These are phyloP conservation scores for Eucalyptus sp. DNA, from an alignment of 345 rosid species.

Conservation along the genomic window DNA sequence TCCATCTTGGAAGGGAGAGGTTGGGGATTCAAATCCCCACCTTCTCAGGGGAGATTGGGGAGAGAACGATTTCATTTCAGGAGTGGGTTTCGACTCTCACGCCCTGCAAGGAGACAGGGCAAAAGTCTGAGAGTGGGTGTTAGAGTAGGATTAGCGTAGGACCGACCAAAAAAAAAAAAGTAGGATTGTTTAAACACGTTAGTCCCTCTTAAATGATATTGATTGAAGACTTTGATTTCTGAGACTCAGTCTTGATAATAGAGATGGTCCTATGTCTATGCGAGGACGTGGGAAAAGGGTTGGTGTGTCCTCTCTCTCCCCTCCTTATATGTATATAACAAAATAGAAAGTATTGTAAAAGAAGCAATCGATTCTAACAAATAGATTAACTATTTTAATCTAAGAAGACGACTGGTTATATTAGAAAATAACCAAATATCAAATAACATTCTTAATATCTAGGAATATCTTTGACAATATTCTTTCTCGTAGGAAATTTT, in stretches of 20 bases:
- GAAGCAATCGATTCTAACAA: not conserved
- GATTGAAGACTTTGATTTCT: not conserved
- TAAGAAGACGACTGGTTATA: not conserved
- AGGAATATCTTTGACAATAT: not conserved
- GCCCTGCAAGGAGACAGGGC: too few species aligned
- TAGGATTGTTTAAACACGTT: not conserved
- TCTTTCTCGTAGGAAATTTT: not conserved
- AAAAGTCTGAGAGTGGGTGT: too few species aligned
- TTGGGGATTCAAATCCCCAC: too few species aligned
- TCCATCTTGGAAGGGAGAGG: too few species aligned
- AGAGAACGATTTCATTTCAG: too few species aligned
- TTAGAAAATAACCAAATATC: not conserved
- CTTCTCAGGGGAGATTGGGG: too few species aligned
- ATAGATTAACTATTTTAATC: not conserved
- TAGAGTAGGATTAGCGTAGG: too few species aligned
- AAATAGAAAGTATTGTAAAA: not conserved
- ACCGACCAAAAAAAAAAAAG: too few species aligned
- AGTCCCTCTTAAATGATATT: not conserved
- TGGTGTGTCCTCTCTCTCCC: not conserved
- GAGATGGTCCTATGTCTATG: not conserved
- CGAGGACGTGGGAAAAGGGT: not conserved
- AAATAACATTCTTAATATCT: not conserved
- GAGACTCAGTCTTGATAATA: not conserved
- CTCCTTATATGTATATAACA: not conserved
- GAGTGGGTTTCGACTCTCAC: too few species aligned